Base-by-base conservation (phyloP, 305 asterid species). In the Rubia peregrina region DNA sequence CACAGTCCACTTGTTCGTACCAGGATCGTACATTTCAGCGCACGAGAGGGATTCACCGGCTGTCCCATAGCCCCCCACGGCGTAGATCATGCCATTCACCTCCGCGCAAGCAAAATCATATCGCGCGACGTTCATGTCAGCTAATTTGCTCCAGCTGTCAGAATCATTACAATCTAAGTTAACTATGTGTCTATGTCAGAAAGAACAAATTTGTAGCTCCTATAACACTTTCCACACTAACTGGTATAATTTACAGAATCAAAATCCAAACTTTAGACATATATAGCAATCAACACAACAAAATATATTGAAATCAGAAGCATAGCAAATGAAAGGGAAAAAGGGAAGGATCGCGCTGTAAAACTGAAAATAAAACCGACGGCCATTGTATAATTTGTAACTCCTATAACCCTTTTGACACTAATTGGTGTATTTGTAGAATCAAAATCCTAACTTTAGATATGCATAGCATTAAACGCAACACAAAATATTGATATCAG, bases 61-160 rank as follows among this genome's bases (percentile, higher is more conserved):
- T 16, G n/a, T n/a, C 55, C 95, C 95, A 60, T 87, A 77, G 14
- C 96, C 98, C 38, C 98, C 94, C 12, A 84, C 90, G 0, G 75
- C 90, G 56, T 83, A 91, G 67, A 89, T 83, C 87, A 49, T 76
- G 48, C 95, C 93, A 17, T 89, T 79, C 36, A 89, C 85, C 73
- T 84, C 97, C 2, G 96, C 90, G 71, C 95, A 84, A 22, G 91
- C 96, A 70, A 91, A 91, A 66, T 91, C 98, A 67, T 83, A 89
- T 51, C 98, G 93, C 5, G 92, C 87, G 67, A 84, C 84, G 7
- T 86, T 91, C 95, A 85, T 84, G 84, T 81, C 80, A 17, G 95
- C 86, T 74, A 91, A 49, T 72, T 81, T 85, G 88, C 83, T 88
- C 97, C 97, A 91, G 79, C 97, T 89, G 86, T 74, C 41, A 41